phyloP scores from a whole-genome alignment of 2,329 filamentous ascomycete genomes.

The Colletotrichum somersetense region DNA sequence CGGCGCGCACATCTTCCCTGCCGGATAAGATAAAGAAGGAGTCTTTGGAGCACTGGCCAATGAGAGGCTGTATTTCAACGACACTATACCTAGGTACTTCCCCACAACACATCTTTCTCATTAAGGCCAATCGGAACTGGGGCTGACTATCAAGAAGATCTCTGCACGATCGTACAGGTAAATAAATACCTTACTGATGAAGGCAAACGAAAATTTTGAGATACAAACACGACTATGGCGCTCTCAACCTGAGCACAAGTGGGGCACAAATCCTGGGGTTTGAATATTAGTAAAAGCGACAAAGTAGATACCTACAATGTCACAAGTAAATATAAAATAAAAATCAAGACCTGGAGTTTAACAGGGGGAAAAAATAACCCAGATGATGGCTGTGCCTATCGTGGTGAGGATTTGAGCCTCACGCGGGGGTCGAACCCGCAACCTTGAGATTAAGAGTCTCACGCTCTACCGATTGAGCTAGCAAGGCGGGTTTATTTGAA shows the following conservation, averaged over 20 bases:
- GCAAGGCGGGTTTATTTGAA: slow-evolving; percentile 46
- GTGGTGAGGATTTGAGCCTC: slow-evolving; percentile 44
- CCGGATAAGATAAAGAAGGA: slow-evolving; percentile 16
- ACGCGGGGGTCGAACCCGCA: slow-evolving; percentile 46
- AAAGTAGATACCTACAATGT: not conserved
- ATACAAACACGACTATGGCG: not conserved
- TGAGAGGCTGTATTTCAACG: not conserved
- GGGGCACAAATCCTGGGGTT: too few species aligned
- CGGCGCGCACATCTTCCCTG: slow-evolving; percentile 18
- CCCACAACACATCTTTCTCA: not conserved
- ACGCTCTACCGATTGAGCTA: slow-evolving; percentile 82
- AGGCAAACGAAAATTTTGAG: not conserved
- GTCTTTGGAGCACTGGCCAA: not conserved
- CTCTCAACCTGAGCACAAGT: not conserved
- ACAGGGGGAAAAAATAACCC: not conserved
- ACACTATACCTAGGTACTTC: not conserved
- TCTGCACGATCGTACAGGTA: not conserved
- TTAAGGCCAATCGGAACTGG: slow-evolving; percentile 7
- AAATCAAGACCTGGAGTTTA: too few species aligned
- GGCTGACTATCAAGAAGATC: not conserved
- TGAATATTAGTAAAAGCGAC: not conserved
- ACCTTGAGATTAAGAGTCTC: slow-evolving; percentile 69
- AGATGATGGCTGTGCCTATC: slow-evolving; percentile 4
- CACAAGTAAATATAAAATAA: not conserved
- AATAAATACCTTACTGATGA: too few species aligned